Base-by-base conservation (phyloP, 2,329 filamentous ascomycete genomes). In the Penicillium sp. region DNA sequence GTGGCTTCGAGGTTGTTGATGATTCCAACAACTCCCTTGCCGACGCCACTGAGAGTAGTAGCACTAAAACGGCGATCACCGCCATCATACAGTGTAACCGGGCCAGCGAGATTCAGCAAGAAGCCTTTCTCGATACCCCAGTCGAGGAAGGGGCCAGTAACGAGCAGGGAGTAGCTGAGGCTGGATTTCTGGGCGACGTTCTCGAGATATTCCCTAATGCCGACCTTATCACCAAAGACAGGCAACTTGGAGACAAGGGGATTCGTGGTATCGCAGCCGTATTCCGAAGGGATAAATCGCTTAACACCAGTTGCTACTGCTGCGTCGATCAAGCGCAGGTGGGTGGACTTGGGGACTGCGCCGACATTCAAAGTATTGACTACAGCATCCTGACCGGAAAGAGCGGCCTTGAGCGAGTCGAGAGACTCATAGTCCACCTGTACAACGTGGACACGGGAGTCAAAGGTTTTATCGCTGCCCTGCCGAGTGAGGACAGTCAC, bases 1-100 rank as follows among this genome's bases (percentile, higher is more conserved):
- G 83, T 85, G 64, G 81, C 77, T 3, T 79, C 75, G 0, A 75
- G 77, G 49, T 84, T 73, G 8, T 62, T 54, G 2, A 85, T 66
- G 2, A 84, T 70, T 0, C 77, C 79, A 0, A 78, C 76, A 0
- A 86, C 73, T 1, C 76, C 79, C 23, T 77, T 70, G 0, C 68
- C 82, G 16, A 85, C 65, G 2, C 74, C 74, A 0, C 65, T 59
- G 0, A 86, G 71, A 0, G 75, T 80, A 0, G 82, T 82, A 10
- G 75, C 52, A 46, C 75, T 80, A 65, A 85, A 80, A 8, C 68
- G 57, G 3, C 59, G 56, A 32, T 83, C 72, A 0, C 84, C 84
- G 1, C 77, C 79, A 55, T 85, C 79, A 53, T 74, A 77, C 0
- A 86, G 62, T 0, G 62, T 72, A 0, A 39, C 52, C 4, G 62